Conservation (phyloP, 1,139 yeast genomes). For the Groenewaldozyma sp. region DNA sequence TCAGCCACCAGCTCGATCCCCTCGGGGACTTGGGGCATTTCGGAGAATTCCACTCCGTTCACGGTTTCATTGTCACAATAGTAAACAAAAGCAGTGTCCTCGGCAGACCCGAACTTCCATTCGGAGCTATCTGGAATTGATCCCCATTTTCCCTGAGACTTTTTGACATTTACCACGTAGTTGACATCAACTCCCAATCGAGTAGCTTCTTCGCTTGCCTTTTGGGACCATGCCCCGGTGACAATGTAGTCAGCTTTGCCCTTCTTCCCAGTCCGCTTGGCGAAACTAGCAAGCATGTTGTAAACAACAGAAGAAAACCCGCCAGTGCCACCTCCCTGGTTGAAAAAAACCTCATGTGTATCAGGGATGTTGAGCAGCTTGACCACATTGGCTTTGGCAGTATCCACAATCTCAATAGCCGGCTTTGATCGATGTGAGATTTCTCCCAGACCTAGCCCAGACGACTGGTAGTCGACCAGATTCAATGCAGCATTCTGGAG, state of each 20-base stretch:
- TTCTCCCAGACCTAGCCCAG: conserved; percentile 86
- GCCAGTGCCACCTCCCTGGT: conserved; percentile 97
- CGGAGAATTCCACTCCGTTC: conserved; percentile 78
- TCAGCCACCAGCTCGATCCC: conserved; percentile 83
- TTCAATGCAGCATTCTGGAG: conserved; percentile 83
- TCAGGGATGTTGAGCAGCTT: conserved; percentile 71
- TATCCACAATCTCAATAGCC: conserved; percentile 68
- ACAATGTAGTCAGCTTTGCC: conserved; percentile 84
- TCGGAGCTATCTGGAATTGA: conserved; percentile 57
- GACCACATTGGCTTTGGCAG: conserved; percentile 57
- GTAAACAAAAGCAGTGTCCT: conserved; percentile 72
- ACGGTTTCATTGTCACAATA: conserved; percentile 96
- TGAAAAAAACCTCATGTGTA: conserved; percentile 84
- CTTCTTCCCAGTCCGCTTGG: conserved; percentile 43
- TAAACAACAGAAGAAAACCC: conserved; percentile 86
- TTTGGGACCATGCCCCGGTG: conserved; percentile 90
- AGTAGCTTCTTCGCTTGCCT: conserved; percentile 75
- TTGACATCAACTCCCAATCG: conserved; percentile 76
- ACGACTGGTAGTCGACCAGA: conserved; percentile 55
- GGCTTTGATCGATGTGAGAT: conserved; percentile 88
- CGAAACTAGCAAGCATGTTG: conserved; percentile 69
- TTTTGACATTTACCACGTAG: conserved; percentile 57
- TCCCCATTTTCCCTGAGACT: conserved; percentile 41
- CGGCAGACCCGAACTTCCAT: conserved; percentile 43
- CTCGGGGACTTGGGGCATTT: conserved; percentile 43